phyloP scores from a whole-genome alignment of 2,329 filamentous ascomycete species.

The Venturia pyrina region DNA sequence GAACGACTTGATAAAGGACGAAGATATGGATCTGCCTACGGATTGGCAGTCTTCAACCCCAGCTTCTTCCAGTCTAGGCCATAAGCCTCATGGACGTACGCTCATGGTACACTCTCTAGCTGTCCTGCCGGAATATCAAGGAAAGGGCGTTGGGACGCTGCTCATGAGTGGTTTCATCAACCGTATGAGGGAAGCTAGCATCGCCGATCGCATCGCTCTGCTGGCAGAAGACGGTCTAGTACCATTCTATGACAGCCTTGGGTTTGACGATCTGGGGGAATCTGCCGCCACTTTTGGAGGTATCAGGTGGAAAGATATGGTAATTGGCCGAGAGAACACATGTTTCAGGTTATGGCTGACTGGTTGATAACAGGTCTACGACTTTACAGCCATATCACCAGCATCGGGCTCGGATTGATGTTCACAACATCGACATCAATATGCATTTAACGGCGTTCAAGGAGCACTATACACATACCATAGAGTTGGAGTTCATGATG shows the following conservation, averaged over 20 bases:
- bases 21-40: constrained; percentile 62
- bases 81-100: constrained; percentile 47
- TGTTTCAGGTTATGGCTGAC: background rate
- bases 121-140: constrained; percentile 46
- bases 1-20: constrained; percentile 56
- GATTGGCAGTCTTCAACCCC: constrained; percentile 41
- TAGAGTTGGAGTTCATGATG: background rate
- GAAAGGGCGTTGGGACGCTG: constrained; percentile 2
- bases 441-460: background rate
- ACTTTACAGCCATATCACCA: background rate
- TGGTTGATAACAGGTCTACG: background rate
- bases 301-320: constrained; percentile 76
- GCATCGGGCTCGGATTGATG: background rate
- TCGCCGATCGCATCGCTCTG: constrained; percentile 63
- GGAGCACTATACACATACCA: background rate
- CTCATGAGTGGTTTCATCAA: constrained; percentile 5
- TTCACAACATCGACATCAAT: background rate
- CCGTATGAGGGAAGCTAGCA: constrained; percentile 35
- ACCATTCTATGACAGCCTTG: constrained; percentile 64
- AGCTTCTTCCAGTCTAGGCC: background rate
- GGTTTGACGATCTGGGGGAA: constrained; percentile 58
- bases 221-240: constrained; percentile 68
- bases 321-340: constrained; percentile 25
- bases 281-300: constrained; percentile 66
- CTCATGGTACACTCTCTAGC: constrained; percentile 76